Evolutionary conservation across 2,329 filamentous ascomycete genomes (phyloP), one percentile per base, ranked within the genome.

Genomic region (Tolypocladium inflatum): DNA sequence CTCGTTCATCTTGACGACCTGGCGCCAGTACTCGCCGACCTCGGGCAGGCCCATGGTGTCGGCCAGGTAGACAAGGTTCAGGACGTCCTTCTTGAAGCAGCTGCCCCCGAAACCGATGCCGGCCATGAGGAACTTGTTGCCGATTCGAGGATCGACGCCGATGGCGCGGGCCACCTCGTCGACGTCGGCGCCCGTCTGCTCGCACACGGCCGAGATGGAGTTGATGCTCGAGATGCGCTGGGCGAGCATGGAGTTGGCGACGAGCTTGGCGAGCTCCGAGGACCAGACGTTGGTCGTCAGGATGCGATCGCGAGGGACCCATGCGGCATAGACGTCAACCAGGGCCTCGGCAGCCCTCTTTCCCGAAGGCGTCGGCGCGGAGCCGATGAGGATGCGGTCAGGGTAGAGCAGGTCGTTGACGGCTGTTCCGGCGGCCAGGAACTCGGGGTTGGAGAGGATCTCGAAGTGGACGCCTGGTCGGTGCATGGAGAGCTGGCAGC

Each of bases 161-260:
- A 89, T 79, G 7, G 85, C 83, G 41, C 77, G 75, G 17, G 87
- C 80, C 2, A 93, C 81, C 71, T 91, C 87, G 61, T 86, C 80
- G n/a, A 92, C 81, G 65, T 91, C 84, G 15, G 89, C 89, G 19
- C 88, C 88, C 0, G 86, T 88, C 61, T 81, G 81, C 72, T 92
- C 89, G 69, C 89, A 93, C 37, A 93, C 84, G 4, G 88, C 87
- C n/a, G 86, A 88, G 59, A 93, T 82, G 15, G 87, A 86, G 73
- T 92, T 93, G 74, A 93, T 90, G 71, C 85, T 90, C 68, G 84
- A 88, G 66, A 93, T 89, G 55, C 89, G 81, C 73, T 93, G 89
- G 1, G 89, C 89, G 10, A 93, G 78, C 81, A 93, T 85, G 3
- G 88, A 87, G 71, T 93, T 93, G 58, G 89, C 87, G 0, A 87